Percentiles rank a stretch among this genome's conserved stretches.
Conservation (phyloP, 176 grass and related monocot species). For the Triticum urartu region DNA sequence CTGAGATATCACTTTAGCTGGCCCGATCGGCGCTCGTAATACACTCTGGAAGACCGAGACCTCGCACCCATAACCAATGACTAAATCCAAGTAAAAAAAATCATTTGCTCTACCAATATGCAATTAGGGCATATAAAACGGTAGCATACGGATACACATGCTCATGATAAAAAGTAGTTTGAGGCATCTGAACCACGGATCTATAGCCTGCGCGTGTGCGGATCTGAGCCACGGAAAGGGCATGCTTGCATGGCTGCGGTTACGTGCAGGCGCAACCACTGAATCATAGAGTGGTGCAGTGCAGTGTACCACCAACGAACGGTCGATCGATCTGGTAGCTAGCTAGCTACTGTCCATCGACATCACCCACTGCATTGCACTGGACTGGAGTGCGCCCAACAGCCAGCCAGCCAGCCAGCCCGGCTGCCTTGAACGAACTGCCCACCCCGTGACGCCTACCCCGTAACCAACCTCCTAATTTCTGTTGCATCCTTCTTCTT, state of each 20-base stretch:
- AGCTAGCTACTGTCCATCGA: conserved; percentile 4
- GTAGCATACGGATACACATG: no score
- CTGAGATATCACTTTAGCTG: neutral
- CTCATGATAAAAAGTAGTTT: no score
- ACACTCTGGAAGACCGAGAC: neutral
- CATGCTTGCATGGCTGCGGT: neutral
- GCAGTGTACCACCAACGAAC: neutral
- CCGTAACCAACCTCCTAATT: conserved; percentile 25
- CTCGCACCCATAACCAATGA: neutral
- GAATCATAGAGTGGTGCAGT: neutral
- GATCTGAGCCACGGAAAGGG: neutral
- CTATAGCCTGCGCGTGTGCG: no score
- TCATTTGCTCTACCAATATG: no score
- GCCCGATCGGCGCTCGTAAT: neutral
- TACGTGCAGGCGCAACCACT: conserved; percentile 8
- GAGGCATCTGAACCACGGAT: no score
- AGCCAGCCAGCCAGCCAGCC: conserved; percentile 33
- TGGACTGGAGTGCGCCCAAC: conserved; percentile 11
- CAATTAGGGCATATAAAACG: no score
- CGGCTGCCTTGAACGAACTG: conserved; percentile 45
- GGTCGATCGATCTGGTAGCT: no score
- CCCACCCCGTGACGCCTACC: conserved; percentile 29
- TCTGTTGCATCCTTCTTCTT: neutral
- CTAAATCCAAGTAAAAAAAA: no score
- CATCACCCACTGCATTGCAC: conserved; percentile 24